Evolutionary conservation across 257 asterid species (phyloP), one percentile per base, ranked within the genome.

Genomic region (Primulina huaijiensis): DNA sequence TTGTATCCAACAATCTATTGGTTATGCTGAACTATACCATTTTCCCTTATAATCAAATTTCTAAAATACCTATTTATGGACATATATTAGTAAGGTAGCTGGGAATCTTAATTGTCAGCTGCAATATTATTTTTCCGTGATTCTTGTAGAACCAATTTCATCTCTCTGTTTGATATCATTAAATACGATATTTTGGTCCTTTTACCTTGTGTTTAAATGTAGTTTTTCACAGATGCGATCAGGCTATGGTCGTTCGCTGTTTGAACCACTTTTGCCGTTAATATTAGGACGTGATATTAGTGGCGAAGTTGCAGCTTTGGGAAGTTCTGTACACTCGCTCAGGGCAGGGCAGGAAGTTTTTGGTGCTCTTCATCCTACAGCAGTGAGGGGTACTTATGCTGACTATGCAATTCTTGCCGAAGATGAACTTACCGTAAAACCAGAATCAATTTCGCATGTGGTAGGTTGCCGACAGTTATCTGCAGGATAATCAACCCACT

Each of bases 301-400:
- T 66, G 99, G 99, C 74, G 97, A 88, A 77, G 95, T 94, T 78
- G 97, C 89, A 23, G 95, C 90, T 57, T 79, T 85, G 83, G 98
- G 99, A 69, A 65, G 57, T 62, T 77, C 95, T 71, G 99, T 94
- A 31, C 81, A 65, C 35, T 84, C 95, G 14, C 82, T 91, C 60
- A 70, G 43, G 64, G 83, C 88, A 81, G 99, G 98, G 52, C 97
- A 91, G 80, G 96, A 89, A 78, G 98, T 91, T 25, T 94, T 91
- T 82, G 98, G 99, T 72, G 97, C 99, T 33, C 82, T 94, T 72
- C 99, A 91, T 76, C 98, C 98, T 67, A 94, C 98, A 63, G 97
- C 99, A 56, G 84, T 87, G 81, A 86, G 99, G 96, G 99, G 99
- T 77, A 91, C 98, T 73, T 94, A 94, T 65, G 63, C 90, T 64